Conservation (phyloP, 306 rosid genomes). For the Medicago arabica region DNA sequence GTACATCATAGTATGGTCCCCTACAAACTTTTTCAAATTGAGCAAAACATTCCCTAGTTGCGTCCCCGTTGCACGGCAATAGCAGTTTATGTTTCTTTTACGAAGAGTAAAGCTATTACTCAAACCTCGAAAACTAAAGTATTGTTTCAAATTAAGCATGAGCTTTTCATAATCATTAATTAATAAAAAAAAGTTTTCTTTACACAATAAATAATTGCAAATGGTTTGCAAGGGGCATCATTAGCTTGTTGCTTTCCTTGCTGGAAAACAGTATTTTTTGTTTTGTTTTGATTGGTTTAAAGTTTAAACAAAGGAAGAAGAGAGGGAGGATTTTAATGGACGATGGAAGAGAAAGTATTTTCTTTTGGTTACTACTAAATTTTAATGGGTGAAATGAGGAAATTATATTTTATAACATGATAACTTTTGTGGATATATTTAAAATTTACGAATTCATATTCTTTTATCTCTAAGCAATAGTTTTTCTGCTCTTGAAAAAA, state of each 20-base stretch:
- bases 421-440: not conserved
- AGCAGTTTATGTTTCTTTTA: conserved; percentile 39
- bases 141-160: not conserved
- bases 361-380: not conserved
- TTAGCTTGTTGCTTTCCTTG: conserved; percentile 40
- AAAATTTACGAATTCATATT: too few species aligned
- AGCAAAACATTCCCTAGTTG: conserved; percentile 59
- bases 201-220: too few species aligned
- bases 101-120: conserved; percentile 41
- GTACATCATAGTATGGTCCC: conserved; percentile 63
- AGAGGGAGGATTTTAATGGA: too few species aligned
- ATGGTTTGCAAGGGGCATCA: conserved; percentile 57
- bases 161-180: not conserved
- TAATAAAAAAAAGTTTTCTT: too few species aligned
- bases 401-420: too few species aligned
- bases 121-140: conserved; percentile 40
- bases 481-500: too few species aligned
- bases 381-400: not conserved
- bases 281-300: not conserved
- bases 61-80: conserved; percentile 39
- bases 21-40: conserved; percentile 44
- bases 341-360: not conserved
- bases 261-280: not conserved
- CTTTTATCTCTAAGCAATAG: too few species aligned
- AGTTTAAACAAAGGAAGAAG: too few species aligned